Evolutionary conservation across 1,139 yeast genomes (phyloP), one percentile per base, ranked within the genome.

Genomic region (Schwanniomyces etchellsii): DNA sequence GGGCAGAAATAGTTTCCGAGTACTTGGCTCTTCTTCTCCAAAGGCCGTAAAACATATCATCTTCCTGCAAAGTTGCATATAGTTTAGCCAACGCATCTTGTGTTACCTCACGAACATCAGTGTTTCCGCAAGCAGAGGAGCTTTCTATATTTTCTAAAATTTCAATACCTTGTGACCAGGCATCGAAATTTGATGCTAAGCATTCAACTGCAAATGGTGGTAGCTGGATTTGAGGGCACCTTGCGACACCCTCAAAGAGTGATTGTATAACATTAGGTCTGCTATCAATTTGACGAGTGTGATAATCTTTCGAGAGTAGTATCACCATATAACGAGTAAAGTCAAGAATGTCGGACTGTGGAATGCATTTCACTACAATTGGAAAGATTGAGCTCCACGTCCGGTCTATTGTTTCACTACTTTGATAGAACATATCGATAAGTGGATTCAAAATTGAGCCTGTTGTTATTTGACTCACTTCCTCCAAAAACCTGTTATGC

Each of bases 1-100:
- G 63, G 0, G 97, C 98, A 30, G 93, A 77, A 37, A 84, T 85
- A 0, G 98, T 93, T 52, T 91, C 96, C 3, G 83, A 73, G 48
- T 89, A 93, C 54, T 88, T 89, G 5, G 97, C 95, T 36, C 96
- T 73, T 52, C 96, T 73, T 57, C 97, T 77, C 98, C 99, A 93
- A 39, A 88, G 67, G 4, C 99, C 99, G 51, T 93, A 91, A 50
- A 91, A 93, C 91, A 89, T 84, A 47, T 93, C 98, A 35, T 85
- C 94, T 50, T 93, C 98, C 46, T 86, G 93, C 36, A 93, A 60
- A 2, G 83, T 77, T 2, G 96, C 83, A 49, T 89, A 91, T 53
- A 89, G 64, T 55, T 91, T 96, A 16, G 89, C 77, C 33, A 91
- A 60, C 0, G 98, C 96, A 60, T 93, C 98, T 42, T 83, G 80